Base-by-base conservation (phyloP, 192 early-diverging fungal species). In the Entomortierella beljakovae region DNA sequence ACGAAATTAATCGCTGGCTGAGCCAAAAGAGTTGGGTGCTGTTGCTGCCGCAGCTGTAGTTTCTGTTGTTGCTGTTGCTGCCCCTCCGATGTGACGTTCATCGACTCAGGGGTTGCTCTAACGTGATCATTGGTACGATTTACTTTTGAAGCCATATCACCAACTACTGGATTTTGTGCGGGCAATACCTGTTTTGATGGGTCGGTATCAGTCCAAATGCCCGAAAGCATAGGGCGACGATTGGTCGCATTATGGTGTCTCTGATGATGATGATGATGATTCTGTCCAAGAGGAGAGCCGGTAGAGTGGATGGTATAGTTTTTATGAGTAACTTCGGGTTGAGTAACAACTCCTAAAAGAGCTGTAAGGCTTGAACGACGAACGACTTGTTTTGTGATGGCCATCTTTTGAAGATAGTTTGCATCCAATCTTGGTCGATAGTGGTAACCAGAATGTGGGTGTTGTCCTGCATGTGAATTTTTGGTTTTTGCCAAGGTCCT, bases 301-400 rank as follows among this genome's bases (percentile, higher is more conserved):
- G 40, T 28, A 8, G 62, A 29, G 25, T 34, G 61, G 4, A 49
- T 37, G 0, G 58, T 62, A 23, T n/a, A 35, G 35, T 64, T 46
- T 32, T 31, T 43, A 22, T 16, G 49, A 11, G 57, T 54, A 6
- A 42, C 3, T 29, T 59, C 61, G 22, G 75, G 62, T 23, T 79
- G 66, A 29, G 61, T 40, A 3, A 38, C 75, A 22, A 70, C 75
- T 0, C 62, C 75, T 2, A 79, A 34, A 6, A 79, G 25, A 4
- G 75, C 75, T 18, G 75, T 79, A 13, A 79, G 50, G 32, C 75
- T 79, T 15, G 75, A 79, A 10, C 75, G 61, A 22, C 75, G 75
- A 15, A 79, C 75, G 0, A 79, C 75, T 40, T 79, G 75, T 37
- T 79, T 69, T 10, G 75, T 70, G 34, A 79, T 79, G 32, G 61